Evolutionary conservation across 2,329 filamentous ascomycete genomes (phyloP).

Genomic region (Ceratocystis cacaofunesta): DNA sequence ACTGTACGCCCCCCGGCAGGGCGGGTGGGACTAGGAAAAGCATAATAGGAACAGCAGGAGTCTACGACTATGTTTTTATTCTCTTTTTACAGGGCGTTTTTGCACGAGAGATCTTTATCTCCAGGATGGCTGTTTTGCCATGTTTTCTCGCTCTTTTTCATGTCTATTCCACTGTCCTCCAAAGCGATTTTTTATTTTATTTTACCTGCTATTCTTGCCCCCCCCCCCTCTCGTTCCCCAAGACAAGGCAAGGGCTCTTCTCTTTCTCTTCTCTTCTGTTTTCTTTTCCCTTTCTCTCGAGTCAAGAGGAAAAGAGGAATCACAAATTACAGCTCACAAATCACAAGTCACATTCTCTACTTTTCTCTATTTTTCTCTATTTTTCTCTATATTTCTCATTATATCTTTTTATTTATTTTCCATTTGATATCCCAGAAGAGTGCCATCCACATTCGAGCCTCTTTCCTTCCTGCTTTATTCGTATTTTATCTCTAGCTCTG

Average conservation of each 20-base stretch:
- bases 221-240: no score
- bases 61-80: no score
- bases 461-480: neutral
- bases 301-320: neutral
- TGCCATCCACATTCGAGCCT: neutral
- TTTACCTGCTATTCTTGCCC: slow-evolving; percentile 3
- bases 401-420: neutral
- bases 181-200: neutral
- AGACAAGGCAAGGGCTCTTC: neutral
- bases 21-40: no score
- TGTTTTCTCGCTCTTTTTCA: neutral
- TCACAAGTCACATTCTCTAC: no score
- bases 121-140: no score
- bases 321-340: no score
- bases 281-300: slow-evolving; percentile 1
- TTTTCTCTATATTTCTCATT: neutral
- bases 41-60: no score
- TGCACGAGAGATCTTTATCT: no score
- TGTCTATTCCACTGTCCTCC: neutral
- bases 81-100: no score
- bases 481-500: neutral
- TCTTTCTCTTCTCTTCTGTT: neutral
- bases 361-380: no score
- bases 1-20: no score
- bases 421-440: neutral